These are phyloP conservation scores for Mycena polygramma DNA, from an alignment of 768 basidiomycete genomes.

Conservation along the genomic window DNA sequence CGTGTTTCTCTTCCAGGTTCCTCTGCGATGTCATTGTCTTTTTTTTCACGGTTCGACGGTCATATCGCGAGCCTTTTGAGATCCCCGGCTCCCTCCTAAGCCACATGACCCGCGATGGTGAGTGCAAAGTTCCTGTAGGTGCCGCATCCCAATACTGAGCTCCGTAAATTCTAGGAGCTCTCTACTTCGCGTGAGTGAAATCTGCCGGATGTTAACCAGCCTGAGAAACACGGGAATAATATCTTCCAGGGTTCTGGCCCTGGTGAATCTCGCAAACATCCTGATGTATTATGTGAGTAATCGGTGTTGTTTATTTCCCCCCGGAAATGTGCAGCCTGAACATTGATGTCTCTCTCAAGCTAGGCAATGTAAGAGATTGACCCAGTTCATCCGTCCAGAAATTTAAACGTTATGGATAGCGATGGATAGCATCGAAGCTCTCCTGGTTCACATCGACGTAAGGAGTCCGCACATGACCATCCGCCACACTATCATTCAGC, in stretches of 20 bases:
- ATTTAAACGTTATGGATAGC: background rate
- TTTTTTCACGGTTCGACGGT: background rate
- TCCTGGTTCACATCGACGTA: background rate
- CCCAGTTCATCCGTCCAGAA: background rate
- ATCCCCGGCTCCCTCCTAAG: background rate
- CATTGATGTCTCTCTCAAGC: background rate
- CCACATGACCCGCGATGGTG: background rate
- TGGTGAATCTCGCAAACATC: background rate
- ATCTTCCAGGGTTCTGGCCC: background rate
- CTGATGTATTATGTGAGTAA: background rate
- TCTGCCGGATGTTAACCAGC: background rate
- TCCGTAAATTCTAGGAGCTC: too few relatives aligned
- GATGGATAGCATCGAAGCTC: background rate
- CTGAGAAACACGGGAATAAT: too few relatives aligned
- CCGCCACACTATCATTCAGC: background rate
- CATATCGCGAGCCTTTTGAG: background rate
- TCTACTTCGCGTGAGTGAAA: too few relatives aligned
- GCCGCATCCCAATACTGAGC: too few relatives aligned
- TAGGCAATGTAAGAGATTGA: background rate
- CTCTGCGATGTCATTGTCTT: background rate
- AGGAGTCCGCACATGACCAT: background rate
- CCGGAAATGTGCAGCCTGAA: too few relatives aligned
- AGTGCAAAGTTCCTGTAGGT: too few relatives aligned
- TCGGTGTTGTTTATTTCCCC: too few relatives aligned
- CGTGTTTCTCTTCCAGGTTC: background rate